Percentiles rank a stretch among this genome's conserved stretches.
Evolutionary conservation across 129 eudicot species (phyloP).

Genomic region (Escallonia rubra): DNA sequence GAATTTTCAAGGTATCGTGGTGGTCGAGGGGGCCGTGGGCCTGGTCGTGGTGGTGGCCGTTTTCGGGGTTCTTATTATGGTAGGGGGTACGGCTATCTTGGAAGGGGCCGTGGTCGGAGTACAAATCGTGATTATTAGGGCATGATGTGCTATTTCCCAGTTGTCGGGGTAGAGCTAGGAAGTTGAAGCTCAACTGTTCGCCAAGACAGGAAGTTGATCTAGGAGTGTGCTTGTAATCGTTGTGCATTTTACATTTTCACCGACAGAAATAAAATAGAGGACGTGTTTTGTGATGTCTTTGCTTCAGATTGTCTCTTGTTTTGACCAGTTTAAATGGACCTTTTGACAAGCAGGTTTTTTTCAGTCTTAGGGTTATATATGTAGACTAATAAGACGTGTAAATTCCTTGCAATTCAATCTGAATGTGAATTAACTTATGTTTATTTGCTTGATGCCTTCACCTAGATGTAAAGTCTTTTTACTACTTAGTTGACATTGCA

Average conservation of each 20-base stretch:
- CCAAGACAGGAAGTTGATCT: slow-evolving; percentile 4
- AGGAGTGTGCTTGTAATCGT: slow-evolving; percentile 27
- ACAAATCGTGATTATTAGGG: slow-evolving; percentile 39
- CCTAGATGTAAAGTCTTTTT: too few relatives aligned
- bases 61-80: slow-evolving; percentile 43
- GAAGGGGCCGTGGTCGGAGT: slow-evolving; percentile 74
- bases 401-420: too few relatives aligned
- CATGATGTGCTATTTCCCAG: neutral
- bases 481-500: too few relatives aligned
- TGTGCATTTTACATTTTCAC: slow-evolving; percentile 18
- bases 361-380: too few relatives aligned
- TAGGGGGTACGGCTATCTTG: slow-evolving; percentile 54
- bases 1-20: slow-evolving; percentile 80
- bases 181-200: slow-evolving; percentile 6
- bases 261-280: slow-evolving; percentile 8
- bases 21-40: slow-evolving; percentile 73
- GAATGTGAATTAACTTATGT: too few relatives aligned
- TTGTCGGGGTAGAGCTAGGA: neutral
- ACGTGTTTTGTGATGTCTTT: slow-evolving; percentile 7
- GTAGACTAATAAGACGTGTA: too few relatives aligned
- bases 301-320: neutral
- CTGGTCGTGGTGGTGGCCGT: slow-evolving; percentile 71
- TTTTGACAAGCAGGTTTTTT: neutral
- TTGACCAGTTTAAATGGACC: neutral
- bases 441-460: too few relatives aligned